Base-by-base conservation (phyloP, 2,329 filamentous ascomycete species). In the Pyricularia sp. region DNA sequence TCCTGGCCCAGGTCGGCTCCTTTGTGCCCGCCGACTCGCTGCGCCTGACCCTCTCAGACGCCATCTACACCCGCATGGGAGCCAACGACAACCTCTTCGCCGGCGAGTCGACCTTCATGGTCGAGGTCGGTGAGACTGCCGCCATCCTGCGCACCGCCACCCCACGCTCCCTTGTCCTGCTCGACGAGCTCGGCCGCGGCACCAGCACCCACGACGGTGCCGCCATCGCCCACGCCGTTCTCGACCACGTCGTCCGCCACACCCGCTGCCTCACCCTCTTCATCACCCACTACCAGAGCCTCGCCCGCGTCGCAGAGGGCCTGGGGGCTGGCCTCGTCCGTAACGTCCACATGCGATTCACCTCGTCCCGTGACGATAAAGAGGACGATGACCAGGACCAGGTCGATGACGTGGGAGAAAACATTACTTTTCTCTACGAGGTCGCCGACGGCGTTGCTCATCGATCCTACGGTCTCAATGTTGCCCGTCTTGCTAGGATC, bases 21-120 rank as follows among this genome's bases (percentile, higher is more conserved):
- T 99, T 93, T 75, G 92, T 99, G 0, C 94, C 94, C 1, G 93
- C 93, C 26, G 81, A 83, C 31, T 81, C 85, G 2, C 86, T 93
- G 30, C 77, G 79, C 3, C 82, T 97, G 0, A 93, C 93, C 10
- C 87, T 96, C 67, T 82, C 93, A 44, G 94, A 99, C 74, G 91
- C 91, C 7, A 91, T 99, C 61, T 91, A 93, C 79, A 97, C 94
- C 0, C 90, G 94, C 69, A 97, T 97, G 86, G 94, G 94, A 64
- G 94, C 94, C 2, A 90, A 90, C 70, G 94, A 99, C 77, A 97
- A 97, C 73, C 91, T 99, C 78, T 89, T 97, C 74, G 89, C 91
- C 4, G 92, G 92, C 70, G 94, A 99, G 77, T 90, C 86, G 28
- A 99, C 94, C 13, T 99, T 99, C 78, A 97, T 97, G 92, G 93